Evolutionary conservation across 805 yeast genomes (phyloP), one percentile per base, ranked within the genome.

Genomic region (Candida mattraensis): DNA sequence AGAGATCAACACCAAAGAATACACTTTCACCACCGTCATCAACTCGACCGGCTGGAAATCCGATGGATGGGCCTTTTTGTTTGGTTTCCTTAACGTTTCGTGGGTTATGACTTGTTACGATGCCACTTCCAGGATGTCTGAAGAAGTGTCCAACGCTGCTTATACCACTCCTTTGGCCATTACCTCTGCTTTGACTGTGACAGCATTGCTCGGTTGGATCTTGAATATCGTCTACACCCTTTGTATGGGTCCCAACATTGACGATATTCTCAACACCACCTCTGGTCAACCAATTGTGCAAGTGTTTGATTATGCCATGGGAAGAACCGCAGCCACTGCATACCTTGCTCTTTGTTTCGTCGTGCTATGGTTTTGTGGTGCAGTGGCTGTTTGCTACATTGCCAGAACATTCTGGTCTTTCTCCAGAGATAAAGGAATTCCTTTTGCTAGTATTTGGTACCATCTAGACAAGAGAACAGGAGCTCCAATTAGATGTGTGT

Each of bases 91-190:
- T 55, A 77, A 77, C 24, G 76, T 72, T 12, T 67, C 76, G 25
- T 74, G 80, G 80, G 76, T 77, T 40, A 74, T 74, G 66, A 76
- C 79, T 18, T 69, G 75, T 19, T 74, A 74, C 49, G 80, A 74
- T 54, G 72, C 78, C 17, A 69, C 74, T 22, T 67, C 75, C 29
- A 73, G 76, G 59, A 71, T 74, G 68, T 63, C 76, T 4, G 80
- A 74, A 51, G 79, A 74, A 51, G 70, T 76, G 39, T 63, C 66
- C 37, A 66, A 71, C 40, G 82, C 85, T 13, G 74, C 74, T 10
- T 63, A 60, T 38, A 64, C 70, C 20, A 76, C 80, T 7, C 84
- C 85, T 13, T 54, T 70, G 40, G 85, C 84, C 7, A 78, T 79
- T 33, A 66, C 76, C 6, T 63, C 74, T 8, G 78, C 81, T 13